Base-by-base conservation (phyloP, 2,329 filamentous ascomycete genomes). In the Fusarium hainanense region DNA sequence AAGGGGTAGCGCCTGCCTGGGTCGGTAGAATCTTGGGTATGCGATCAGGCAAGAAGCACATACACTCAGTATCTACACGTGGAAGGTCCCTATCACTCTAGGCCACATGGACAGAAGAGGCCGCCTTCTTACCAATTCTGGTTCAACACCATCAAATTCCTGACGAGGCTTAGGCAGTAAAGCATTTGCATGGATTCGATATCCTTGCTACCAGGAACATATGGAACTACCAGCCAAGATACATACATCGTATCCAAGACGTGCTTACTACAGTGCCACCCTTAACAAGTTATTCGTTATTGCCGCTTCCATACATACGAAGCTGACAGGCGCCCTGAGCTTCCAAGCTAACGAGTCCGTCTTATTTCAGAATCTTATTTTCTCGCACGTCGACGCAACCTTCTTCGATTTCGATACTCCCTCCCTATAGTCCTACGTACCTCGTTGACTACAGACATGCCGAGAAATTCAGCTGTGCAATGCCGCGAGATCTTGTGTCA, bases 401-500 rank as follows among this genome's bases (percentile, higher is more conserved):
- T 42, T 16, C 27, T 52, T 20, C 16, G 23, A 23, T 18, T 18
- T 52, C 23, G 10, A 52, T 28, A 13, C 18, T 37, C 34, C 34
- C 6, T n/a, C 18, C 18, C 10, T 37, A 37, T 37, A 37, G 11
- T n/a, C 18, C 34, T 37, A 11, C 18, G 18, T 37, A 37, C 32
- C 23, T 52, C 23, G 23, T 58, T 59, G 56, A 67, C 30, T 59
- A 54, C 67, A 60, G 63, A 49, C 72, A 69, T 68, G 63, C 48
- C 52, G 62, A 65, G 58, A 30, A 60, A 57, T 56, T 63, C 65
- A 73, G 66, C 72, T 70, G 71, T 68, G 67, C 59, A 68, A 74
- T 75, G 67, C 73, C 72, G 69, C 68, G 56, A 72, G 73, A 75
- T 75, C 73, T 75, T 54, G 73, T 73, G 48, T 71, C 59, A 66